These are phyloP conservation scores for Omphalotus guepiniiformis DNA, from an alignment of 768 basidiomycete genomes.

Conservation along the genomic window DNA sequence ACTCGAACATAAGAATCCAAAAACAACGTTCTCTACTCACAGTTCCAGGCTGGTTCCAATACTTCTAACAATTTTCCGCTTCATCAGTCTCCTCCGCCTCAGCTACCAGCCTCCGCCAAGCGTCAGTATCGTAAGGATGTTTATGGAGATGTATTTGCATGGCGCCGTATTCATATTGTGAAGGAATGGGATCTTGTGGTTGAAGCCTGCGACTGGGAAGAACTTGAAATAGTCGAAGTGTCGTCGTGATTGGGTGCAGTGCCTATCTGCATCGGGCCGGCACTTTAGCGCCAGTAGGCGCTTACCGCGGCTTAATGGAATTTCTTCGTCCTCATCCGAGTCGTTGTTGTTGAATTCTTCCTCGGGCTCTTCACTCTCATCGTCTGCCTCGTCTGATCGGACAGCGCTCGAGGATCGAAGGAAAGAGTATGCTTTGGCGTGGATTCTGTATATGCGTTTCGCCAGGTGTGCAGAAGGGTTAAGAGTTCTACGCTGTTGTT, in stretches of 20 bases:
- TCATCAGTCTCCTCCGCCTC: slow-evolving; percentile 75
- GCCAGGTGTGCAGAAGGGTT: slow-evolving; percentile 84
- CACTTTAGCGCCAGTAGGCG: too few species aligned
- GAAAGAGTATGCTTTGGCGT: slow-evolving; percentile 73
- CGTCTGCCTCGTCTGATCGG: too few species aligned
- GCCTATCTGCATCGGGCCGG: too few species aligned
- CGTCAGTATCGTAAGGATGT: slow-evolving; percentile 70
- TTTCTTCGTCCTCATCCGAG: slow-evolving; percentile 12
- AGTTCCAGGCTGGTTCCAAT: slow-evolving; percentile 91
- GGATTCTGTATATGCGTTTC: slow-evolving; percentile 93
- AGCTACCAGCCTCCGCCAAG: slow-evolving; percentile 74
- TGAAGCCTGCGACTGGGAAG: too few species aligned
- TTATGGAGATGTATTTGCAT: slow-evolving; percentile 54
- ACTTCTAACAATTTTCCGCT: slow-evolving; percentile 71
- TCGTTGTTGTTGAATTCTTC: slow-evolving; percentile 10
- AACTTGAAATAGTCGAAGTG: too few species aligned
- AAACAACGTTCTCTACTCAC: slow-evolving; percentile 50
- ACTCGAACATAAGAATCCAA: too few species aligned
- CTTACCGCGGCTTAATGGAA: too few species aligned
- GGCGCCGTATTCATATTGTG: slow-evolving; percentile 64
- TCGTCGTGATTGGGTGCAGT: too few species aligned
- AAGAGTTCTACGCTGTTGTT: slow-evolving; percentile 77
- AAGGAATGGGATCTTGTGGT: slow-evolving; percentile 25
- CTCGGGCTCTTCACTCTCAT: too few species aligned
- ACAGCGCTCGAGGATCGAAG: slow-evolving; percentile 32